Percentiles rank a stretch among this genome's conserved stretches.
phyloP scores from a whole-genome alignment of 169 alveolate genomes.

The Besnoitia besnoiti region DNA sequence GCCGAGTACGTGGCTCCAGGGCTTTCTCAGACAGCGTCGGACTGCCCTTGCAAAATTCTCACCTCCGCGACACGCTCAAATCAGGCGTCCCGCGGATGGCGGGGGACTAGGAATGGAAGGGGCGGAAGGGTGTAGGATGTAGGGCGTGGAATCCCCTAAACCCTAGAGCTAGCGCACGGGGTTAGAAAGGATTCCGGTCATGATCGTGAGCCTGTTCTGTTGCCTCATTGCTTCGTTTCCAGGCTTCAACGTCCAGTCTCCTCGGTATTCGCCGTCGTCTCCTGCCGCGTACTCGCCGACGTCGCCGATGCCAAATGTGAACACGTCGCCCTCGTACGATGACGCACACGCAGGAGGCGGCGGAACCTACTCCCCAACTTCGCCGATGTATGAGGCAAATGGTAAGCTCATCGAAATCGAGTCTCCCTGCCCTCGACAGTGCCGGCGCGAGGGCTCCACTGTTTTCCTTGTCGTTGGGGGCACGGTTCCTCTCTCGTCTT shows the following conservation, averaged over 20 bases:
- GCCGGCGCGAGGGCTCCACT: too few relatives aligned
- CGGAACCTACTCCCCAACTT: conserved; percentile 51
- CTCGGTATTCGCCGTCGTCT: conserved; percentile 64
- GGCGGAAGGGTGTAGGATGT: neutral
- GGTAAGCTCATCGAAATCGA: conserved; percentile 48
- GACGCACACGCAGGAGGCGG: conserved; percentile 27
- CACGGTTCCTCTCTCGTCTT: too few relatives aligned
- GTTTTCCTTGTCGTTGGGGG: too few relatives aligned
- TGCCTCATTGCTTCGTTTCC: neutral
- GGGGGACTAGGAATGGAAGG: neutral
- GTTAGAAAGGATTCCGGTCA: too few relatives aligned
- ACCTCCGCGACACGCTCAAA: neutral
- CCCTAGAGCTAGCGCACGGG: too few relatives aligned
- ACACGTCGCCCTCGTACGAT: conserved; percentile 28
- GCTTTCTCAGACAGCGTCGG: neutral
- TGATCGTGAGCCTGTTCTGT: neutral
- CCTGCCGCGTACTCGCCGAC: conserved; percentile 62
- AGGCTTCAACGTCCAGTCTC: conserved; percentile 68
- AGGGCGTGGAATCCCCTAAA: too few relatives aligned
- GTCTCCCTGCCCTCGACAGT: too few relatives aligned
- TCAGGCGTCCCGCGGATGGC: neutral
- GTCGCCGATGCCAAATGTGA: conserved; percentile 30
- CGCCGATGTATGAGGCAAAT: conserved; percentile 58
- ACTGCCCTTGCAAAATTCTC: neutral
- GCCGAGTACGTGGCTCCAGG: neutral